These are phyloP conservation scores for Naegleria lovaniensis DNA, from an alignment of 208 protist species.

Conservation along the genomic window DNA sequence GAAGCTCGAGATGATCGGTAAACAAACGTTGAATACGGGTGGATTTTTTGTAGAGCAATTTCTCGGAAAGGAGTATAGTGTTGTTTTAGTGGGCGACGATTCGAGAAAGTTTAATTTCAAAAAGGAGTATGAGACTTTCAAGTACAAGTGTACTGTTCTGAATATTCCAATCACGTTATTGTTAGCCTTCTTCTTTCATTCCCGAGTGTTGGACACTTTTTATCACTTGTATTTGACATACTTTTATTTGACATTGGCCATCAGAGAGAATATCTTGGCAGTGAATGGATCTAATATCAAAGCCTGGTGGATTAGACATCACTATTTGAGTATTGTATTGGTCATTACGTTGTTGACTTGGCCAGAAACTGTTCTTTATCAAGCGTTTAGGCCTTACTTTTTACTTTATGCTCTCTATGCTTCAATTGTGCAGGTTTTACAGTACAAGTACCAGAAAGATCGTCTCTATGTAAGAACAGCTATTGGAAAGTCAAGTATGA, in stretches of 20 bases:
- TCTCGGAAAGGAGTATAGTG: slow-evolving; percentile 3
- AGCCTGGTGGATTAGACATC: slow-evolving; percentile 23
- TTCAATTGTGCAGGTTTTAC: not conserved
- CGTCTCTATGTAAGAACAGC: not conserved
- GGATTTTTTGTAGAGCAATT: not conserved
- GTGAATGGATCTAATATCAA: slow-evolving; percentile 26
- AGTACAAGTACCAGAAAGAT: slow-evolving; percentile 11
- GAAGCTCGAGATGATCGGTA: not conserved
- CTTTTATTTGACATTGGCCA: slow-evolving; percentile 13
- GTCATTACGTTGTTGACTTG: not conserved
- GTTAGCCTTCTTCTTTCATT: not conserved
- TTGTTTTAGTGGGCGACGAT: not conserved
- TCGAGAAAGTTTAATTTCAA: not conserved
- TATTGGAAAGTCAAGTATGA: not conserved
- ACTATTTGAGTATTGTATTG: not conserved
- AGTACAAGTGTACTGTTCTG: not conserved
- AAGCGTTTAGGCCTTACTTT: not conserved
- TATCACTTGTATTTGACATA: slow-evolving; percentile 24
- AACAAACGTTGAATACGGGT: not conserved
- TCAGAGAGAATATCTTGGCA: not conserved
- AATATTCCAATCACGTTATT: not conserved
- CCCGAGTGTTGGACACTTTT: not conserved
- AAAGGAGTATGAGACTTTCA: slow-evolving; percentile 18
- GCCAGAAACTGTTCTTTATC: not conserved
- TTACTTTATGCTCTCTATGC: not conserved